Evolutionary conservation across 305 asterid species (phyloP).

Genomic region (Withania somnifera): DNA sequence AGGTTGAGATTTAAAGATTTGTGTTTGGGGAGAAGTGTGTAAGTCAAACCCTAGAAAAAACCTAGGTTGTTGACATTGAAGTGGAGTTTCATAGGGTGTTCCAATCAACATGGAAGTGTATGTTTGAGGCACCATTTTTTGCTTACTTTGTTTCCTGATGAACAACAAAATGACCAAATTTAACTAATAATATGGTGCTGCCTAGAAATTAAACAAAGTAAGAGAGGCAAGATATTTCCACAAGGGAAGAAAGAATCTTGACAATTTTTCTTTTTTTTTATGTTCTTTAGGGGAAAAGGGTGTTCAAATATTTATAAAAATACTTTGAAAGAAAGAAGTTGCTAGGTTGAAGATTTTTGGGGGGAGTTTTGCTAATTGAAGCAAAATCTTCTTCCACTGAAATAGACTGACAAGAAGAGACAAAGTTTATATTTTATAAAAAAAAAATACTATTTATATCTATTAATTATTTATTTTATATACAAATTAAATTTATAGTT

Average conservation of each 20-base stretch:
- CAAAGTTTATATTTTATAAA: too few species aligned
- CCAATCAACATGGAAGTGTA: conserved; percentile 15
- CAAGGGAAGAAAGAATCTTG: neutral
- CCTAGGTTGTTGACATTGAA: conserved; percentile 4
- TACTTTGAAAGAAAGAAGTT: neutral
- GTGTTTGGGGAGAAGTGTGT: neutral
- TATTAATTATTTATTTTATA: too few species aligned
- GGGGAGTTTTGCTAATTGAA: too few species aligned
- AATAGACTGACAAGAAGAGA: too few species aligned
- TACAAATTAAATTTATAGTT: too few species aligned
- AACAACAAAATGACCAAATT: neutral
- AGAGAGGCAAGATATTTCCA: neutral
- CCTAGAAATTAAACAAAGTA: neutral
- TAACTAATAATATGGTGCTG: neutral
- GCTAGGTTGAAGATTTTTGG: too few species aligned
- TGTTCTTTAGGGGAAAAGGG: neutral
- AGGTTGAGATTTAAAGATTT: neutral
- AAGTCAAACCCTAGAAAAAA: conserved; percentile 34
- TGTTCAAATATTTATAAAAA: neutral
- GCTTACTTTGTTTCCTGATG: neutral
- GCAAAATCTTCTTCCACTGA: too few species aligned
- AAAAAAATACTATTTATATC: too few species aligned
- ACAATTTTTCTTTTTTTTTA: too few species aligned
- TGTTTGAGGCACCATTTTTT: conserved; percentile 14
- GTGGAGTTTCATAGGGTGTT: neutral